phyloP scores from a whole-genome alignment of 2,329 filamentous ascomycete genomes.

The Neofusicoccum cordaticola region DNA sequence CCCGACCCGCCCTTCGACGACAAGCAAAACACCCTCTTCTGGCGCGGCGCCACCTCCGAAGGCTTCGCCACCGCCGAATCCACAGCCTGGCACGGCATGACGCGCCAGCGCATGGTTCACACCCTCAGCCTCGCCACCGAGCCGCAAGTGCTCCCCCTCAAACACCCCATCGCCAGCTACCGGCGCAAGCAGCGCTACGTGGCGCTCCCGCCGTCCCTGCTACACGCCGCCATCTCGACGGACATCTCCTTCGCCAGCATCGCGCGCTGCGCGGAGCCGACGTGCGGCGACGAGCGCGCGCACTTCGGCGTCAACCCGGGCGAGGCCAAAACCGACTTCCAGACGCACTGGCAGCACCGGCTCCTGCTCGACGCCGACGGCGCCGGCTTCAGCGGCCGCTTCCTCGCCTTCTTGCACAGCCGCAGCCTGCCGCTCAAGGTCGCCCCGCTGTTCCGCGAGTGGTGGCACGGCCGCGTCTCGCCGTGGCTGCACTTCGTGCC shows the following conservation, averaged over 20 bases:
- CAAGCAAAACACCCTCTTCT: slow-evolving; percentile 67
- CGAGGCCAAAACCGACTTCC: slow-evolving; percentile 47
- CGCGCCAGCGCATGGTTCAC: slow-evolving; percentile 69
- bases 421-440: slow-evolving; percentile 67
- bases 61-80: slow-evolving; percentile 36
- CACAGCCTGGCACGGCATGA: slow-evolving; percentile 64
- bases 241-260: slow-evolving; percentile 62
- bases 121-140: slow-evolving; percentile 41
- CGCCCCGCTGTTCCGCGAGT: slow-evolving; percentile 67
- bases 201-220: slow-evolving; percentile 50
- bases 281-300: slow-evolving; percentile 55
- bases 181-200: slow-evolving; percentile 59
- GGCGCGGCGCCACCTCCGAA: slow-evolving; percentile 68
- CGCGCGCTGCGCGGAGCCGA: slow-evolving; percentile 52
- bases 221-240: slow-evolving; percentile 54
- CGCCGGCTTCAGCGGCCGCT: slow-evolving; percentile 62
- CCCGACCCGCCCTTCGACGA: slow-evolving; percentile 57
- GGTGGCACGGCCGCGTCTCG: slow-evolving; percentile 71
- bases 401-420: slow-evolving; percentile 65
- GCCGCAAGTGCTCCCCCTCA: slow-evolving; percentile 32
- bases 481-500: slow-evolving; percentile 83
- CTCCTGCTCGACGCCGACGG: slow-evolving; percentile 73
- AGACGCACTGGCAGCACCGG: slow-evolving; percentile 61
- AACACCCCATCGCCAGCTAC: slow-evolving; percentile 48
- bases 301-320: slow-evolving; percentile 33